Conservation (phyloP, 2,329 filamentous ascomycete genomes). For the Periconia sp. region DNA sequence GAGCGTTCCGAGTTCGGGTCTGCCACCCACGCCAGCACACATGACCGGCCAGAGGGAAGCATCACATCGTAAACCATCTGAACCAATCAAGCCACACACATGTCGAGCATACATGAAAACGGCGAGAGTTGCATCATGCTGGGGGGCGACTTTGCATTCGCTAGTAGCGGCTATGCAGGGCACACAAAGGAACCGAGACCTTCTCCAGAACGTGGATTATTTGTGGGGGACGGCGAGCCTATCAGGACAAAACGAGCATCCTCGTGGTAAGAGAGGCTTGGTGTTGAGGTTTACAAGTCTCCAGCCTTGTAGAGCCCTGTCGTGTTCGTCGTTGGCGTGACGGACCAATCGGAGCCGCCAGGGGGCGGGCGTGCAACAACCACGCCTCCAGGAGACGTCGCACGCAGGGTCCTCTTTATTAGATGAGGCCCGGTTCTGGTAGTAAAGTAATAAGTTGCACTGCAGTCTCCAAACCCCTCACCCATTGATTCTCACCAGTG, state of each 20-base stretch:
- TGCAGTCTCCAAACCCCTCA: background rate
- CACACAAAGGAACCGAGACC: conserved; percentile 28
- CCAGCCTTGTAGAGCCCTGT: conserved; percentile 15
- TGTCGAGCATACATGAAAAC: conserved; percentile 25
- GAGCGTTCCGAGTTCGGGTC: conserved; percentile 39
- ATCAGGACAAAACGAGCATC: conserved; percentile 27
- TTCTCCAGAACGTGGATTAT: conserved; percentile 25
- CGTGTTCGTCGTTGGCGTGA: conserved; percentile 13
- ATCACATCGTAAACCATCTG: conserved; percentile 13
- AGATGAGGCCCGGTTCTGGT: conserved; percentile 11
- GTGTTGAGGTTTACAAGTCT: conserved; percentile 35
- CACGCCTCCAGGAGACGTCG: conserved; percentile 15
- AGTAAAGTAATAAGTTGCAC: too few relatives aligned
- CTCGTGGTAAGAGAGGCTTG: conserved; percentile 34
- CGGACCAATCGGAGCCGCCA: conserved; percentile 30
- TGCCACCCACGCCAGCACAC: conserved; percentile 27
- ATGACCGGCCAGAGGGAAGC: conserved; percentile 33
- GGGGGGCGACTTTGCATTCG: conserved; percentile 9
- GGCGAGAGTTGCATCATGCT: background rate
- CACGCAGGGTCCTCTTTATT: conserved; percentile 26
- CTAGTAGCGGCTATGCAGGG: conserved; percentile 38
- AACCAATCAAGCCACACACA: conserved; percentile 40
- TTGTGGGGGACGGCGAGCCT: conserved; percentile 20
- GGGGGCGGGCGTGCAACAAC: conserved; percentile 28
- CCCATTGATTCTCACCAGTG: background rate